Percentiles rank a stretch among this genome's conserved stretches.
Conservation (phyloP, 2,329 filamentous ascomycete species). For the Periconia macrospinosa region DNA sequence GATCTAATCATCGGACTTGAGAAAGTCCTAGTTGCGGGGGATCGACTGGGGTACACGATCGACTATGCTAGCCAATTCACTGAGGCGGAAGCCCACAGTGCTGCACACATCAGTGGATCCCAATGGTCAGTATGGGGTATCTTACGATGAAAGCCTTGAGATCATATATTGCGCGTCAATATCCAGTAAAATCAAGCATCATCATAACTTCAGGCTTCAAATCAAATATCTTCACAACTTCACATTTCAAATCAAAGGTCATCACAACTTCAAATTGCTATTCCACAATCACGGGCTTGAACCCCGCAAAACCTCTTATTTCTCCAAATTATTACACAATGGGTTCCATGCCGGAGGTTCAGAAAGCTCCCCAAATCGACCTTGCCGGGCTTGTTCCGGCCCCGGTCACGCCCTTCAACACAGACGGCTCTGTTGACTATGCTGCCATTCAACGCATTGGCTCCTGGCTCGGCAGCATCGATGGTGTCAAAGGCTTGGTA, state of each 20-base stretch:
- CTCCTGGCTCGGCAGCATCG: slow-evolving; percentile 56
- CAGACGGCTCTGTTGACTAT: slow-evolving; percentile 54
- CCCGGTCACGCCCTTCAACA: slow-evolving; percentile 56
- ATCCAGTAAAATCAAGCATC: not conserved
- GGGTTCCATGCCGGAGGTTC: slow-evolving; percentile 27
- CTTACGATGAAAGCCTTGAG: not conserved
- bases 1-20: slow-evolving; percentile 5
- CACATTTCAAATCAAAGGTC: too few species aligned
- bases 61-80: not conserved
- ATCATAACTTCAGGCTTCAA: not conserved
- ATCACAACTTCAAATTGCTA: not conserved
- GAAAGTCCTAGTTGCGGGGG: slow-evolving; percentile 9
- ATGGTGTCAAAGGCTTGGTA: slow-evolving; percentile 56
- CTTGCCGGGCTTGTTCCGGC: slow-evolving; percentile 55
- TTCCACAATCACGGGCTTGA: not conserved
- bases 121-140: not conserved
- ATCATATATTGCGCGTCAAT: not conserved
- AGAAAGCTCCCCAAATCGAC: slow-evolving; percentile 41
- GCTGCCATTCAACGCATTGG: slow-evolving; percentile 57
- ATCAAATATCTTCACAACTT: not conserved
- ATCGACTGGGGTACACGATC: not conserved
- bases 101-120: not conserved
- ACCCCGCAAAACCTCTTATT: slow-evolving; percentile 1
- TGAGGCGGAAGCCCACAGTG: not conserved
- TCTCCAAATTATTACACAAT: slow-evolving; percentile 9